phyloP scores from a whole-genome alignment of 208 protist genomes.

The Kentomonas sorsogonicus region DNA sequence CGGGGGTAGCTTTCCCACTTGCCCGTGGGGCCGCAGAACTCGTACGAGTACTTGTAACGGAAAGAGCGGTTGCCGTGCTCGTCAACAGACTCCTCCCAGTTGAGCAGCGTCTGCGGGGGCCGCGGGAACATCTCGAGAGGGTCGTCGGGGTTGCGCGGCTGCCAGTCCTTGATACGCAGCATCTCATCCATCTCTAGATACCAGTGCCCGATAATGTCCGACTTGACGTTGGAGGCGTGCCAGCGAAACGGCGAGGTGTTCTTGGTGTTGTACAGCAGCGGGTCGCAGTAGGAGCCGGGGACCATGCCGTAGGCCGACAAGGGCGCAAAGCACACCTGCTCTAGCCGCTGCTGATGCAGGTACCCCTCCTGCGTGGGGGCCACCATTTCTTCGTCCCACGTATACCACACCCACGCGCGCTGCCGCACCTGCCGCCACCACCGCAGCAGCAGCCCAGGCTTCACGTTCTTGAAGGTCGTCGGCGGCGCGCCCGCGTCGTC shows the following conservation, averaged over 20 bases:
- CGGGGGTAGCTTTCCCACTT: conserved; percentile 88
- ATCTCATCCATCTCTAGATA: conserved; percentile 89
- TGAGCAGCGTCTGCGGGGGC: conserved; percentile 74
- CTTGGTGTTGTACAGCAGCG: conserved; percentile 89
- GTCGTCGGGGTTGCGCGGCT: conserved; percentile 85
- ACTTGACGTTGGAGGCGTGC: conserved; percentile 74
- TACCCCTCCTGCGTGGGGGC: conserved; percentile 74
- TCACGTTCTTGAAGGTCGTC: conserved; percentile 89
- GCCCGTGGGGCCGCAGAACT: conserved; percentile 81
- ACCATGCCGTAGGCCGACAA: conserved; percentile 88
- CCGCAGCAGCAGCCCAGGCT: conserved; percentile 69
- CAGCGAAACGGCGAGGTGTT: conserved; percentile 87
- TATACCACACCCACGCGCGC: conserved; percentile 73
- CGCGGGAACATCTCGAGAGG: conserved; percentile 88
- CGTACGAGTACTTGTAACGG: conserved; percentile 86
- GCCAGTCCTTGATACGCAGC: conserved; percentile 85
- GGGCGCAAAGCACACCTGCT: conserved; percentile 86
- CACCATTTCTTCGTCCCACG: conserved; percentile 85
- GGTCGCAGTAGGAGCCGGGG: conserved; percentile 85
- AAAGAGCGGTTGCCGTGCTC: conserved; percentile 89
- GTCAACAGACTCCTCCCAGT: conserved; percentile 85
- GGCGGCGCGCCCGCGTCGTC: conserved; percentile 75
- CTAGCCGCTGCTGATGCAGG: conserved; percentile 81
- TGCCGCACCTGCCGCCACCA: conserved; percentile 86
- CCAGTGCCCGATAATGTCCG: conserved; percentile 87